Conservation (phyloP, 2,329 filamentous ascomycete species). For the Tolypocladium pustulatum region DNA sequence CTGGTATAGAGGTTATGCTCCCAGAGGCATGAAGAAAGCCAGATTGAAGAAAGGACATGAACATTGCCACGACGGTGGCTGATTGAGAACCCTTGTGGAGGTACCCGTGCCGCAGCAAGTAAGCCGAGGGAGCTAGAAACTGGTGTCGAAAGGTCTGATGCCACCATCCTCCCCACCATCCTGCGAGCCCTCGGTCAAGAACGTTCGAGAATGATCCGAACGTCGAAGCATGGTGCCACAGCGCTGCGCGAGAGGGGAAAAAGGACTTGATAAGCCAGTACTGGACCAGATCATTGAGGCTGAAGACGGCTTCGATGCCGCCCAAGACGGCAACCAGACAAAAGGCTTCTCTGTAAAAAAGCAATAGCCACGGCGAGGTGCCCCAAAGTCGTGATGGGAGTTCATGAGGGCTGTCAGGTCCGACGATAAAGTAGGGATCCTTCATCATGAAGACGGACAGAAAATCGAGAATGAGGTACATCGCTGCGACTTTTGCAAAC, state of each 20-base stretch:
- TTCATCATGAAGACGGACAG: constrained; percentile 58
- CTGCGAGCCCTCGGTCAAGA: constrained; percentile 60
- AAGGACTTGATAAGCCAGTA: constrained; percentile 36
- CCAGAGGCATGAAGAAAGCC: constrained; percentile 62
- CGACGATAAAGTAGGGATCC: constrained; percentile 67
- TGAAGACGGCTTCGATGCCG: constrained; percentile 52
- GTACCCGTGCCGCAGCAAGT: constrained; percentile 29
- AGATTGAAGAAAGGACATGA: constrained; percentile 48
- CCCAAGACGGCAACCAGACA: constrained; percentile 45
- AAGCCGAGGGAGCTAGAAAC: constrained; percentile 50
- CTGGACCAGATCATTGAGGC: constrained; percentile 47
- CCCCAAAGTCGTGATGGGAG: constrained; percentile 31
- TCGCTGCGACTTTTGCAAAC: constrained; percentile 34
- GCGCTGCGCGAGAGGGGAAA: constrained; percentile 38
- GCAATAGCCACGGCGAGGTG: constrained; percentile 34
- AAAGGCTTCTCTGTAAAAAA: constrained; percentile 45
- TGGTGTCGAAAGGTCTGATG: constrained; percentile 78
- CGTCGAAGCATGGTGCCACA: constrained; percentile 44
- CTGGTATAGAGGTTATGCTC: constrained; percentile 53
- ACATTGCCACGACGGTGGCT: constrained; percentile 16
- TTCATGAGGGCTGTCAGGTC: constrained; percentile 25
- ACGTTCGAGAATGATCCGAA: constrained; percentile 46
- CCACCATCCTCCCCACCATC: constrained; percentile 83
- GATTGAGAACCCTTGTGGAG: constrained; percentile 20
- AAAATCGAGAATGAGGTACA: constrained; percentile 60